Base-by-base conservation (phyloP, 306 rosid species). In the Vigna reflexopilosa region DNA sequence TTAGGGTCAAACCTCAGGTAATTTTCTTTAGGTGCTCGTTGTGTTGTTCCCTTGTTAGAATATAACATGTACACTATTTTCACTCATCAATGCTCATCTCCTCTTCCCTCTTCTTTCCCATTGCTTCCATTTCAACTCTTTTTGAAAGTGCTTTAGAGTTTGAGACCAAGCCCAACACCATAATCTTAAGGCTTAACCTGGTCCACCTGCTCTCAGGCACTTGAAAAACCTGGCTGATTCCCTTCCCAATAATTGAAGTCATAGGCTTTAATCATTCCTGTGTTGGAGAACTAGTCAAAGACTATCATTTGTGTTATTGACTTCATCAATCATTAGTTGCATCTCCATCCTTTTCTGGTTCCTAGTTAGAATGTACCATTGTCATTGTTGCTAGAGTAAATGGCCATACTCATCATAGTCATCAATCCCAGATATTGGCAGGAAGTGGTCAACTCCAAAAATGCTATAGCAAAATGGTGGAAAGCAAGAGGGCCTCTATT, bases 41-140 rank as follows among this genome's bases (percentile, higher is more conserved):
- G 51, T 65, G 50, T 19, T 36, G 70, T 65, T 65, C 70, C 51
- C 51, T 40, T 38, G 20, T 38, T 65, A 65, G 20, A 38, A 65
- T 65, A 65, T 64, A 9, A 36, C 48, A 36, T 4, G 70, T 17
- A 65, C 66, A 59, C 17, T 40, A 65, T n/a, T 65, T 66, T 19
- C 19, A 66, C 51, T 19, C 11, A 11, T 40, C 48, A 32, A 9
- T 65, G 50, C 9, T 50, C 70, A 40, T 65, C 70, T 65, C 48
- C 0, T 36, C 69, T 14, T 63, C 28, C 30, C 72, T 66, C 50
- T 66, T 44, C 71, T 66, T 66, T 30, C 32, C 71, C 51, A 10
- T 6, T 65, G 34, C 72, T 66, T 42, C 32, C 52, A 66, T 47
- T 42, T 17, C 72, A 66, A 66, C 34, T n/a, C 50, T 42, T 14